Base-by-base conservation (phyloP, 2,329 filamentous ascomycete species). In the Ascomycota sp. region DNA sequence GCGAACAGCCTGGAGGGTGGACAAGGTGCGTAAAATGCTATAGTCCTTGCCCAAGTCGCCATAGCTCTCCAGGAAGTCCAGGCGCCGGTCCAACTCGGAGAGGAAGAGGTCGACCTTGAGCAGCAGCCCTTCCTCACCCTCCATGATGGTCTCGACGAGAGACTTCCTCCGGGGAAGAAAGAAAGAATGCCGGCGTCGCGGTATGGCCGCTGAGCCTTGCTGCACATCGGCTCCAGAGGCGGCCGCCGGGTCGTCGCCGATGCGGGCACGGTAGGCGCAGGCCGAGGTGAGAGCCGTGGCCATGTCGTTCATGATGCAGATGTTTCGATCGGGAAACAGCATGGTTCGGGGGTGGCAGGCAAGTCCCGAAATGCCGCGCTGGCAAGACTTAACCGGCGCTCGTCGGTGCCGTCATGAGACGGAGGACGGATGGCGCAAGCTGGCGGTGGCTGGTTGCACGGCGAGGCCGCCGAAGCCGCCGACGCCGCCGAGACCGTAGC, bases 11-110 rank as follows among this genome's bases (percentile, higher is more conserved):
- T 86, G 76, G 2, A 98, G 62, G 0, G 84, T 92, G 11, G 74
- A 65, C 54, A 92, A 92, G 13, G 86, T 82, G 42, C 80, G 72
- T 30, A 79, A 75, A 36, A 95, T 73, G 47, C 81, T 79, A 31
- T 76, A 66, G 52, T 98, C 89, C 43, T 91, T 66, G 39, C 76
- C 76, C 38, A 83, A 57, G 47, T 91, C 81, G 41, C 80, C 76
- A 48, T 92, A 92, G 41, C 70, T 73, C 55, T 98, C 89, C 32
- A 95, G 67, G 52, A 82, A 78, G 47, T 91, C 83, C 32, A 98
- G 62, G 35, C 86, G 72, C 42, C 77, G 68, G 55, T 91, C 84
- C 30, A 98, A 65, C 50, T 95, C 83, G 29, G 75, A 67, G 36
- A 98, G 64, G 52, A 91, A 89, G 33, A 77, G 57, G 48, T 89